Conservation (phyloP, 2,329 filamentous ascomycete genomes). For the Capronia coronata region DNA sequence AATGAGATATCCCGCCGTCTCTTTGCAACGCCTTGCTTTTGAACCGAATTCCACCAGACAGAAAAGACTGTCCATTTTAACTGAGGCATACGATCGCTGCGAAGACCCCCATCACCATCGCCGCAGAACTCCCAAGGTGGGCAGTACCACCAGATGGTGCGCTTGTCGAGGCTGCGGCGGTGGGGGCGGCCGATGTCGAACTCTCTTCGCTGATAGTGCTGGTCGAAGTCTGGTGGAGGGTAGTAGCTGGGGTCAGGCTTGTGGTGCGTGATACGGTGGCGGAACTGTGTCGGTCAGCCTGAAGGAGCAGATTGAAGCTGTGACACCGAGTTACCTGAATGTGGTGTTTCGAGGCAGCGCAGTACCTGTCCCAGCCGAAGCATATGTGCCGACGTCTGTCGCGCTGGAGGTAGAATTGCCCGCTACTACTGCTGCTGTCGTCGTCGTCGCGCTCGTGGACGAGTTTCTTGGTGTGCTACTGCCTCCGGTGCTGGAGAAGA, state of each 20-base stretch:
- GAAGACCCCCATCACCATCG: slow-evolving; percentile 32
- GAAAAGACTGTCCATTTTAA: slow-evolving; percentile 1
- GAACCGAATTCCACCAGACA: neutral
- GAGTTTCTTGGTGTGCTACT: slow-evolving; percentile 20
- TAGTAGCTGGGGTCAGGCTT: slow-evolving; percentile 9
- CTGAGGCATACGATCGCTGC: slow-evolving; percentile 33
- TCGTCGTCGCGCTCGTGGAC: slow-evolving; percentile 15
- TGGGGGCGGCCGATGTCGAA: slow-evolving; percentile 17
- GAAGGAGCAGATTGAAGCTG: neutral
- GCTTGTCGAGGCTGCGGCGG: slow-evolving; percentile 23
- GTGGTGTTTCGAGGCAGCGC: slow-evolving; percentile 50
- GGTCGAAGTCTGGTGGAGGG: slow-evolving; percentile 20
- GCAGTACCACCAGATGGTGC: slow-evolving; percentile 28
- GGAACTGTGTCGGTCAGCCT: slow-evolving; percentile 8
- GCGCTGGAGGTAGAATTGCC: slow-evolving; percentile 15
- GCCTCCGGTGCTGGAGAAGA: slow-evolving; percentile 42
- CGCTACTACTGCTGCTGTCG: slow-evolving; percentile 17
- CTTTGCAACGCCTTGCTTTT: neutral
- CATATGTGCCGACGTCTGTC: slow-evolving; percentile 16
- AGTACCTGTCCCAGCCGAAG: slow-evolving; percentile 49
- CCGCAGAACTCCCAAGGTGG: slow-evolving; percentile 31
- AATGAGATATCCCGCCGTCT: neutral
- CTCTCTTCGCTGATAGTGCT: slow-evolving; percentile 22
- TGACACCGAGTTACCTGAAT: slow-evolving; percentile 21
- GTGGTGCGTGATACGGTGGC: slow-evolving; percentile 26